Conservation (phyloP, 2,329 filamentous ascomycete species). For the Alternaria sp. region DNA sequence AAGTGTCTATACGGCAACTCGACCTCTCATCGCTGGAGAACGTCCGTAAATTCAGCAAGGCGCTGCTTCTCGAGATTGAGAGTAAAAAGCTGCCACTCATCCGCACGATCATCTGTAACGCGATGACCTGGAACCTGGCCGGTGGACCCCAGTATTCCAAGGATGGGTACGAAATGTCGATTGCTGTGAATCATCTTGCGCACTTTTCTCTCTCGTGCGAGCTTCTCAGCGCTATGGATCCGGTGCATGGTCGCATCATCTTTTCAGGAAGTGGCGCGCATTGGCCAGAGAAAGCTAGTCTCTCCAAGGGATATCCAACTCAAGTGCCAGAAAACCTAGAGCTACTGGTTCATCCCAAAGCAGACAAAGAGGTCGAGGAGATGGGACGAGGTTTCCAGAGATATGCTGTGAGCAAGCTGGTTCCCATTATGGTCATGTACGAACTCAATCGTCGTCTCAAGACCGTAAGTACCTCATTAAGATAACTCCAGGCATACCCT, state of each 20-base stretch:
- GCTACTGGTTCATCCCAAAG: slow-evolving; percentile 46
- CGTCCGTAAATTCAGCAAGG: slow-evolving; percentile 22
- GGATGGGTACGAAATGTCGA: slow-evolving; percentile 30
- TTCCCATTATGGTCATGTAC: slow-evolving; percentile 53
- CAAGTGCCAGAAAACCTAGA: slow-evolving; percentile 48
- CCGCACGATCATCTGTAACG: slow-evolving; percentile 36
- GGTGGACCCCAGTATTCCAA: slow-evolving; percentile 16
- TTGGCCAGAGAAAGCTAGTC: slow-evolving; percentile 47
- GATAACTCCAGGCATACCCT: neutral
- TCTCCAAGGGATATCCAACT: slow-evolving; percentile 50
- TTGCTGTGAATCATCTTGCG: slow-evolving; percentile 31
- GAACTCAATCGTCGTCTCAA: slow-evolving; percentile 51
- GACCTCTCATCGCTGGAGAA: slow-evolving; percentile 25
- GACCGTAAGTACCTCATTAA: slow-evolving; percentile 29
- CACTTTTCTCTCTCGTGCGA: slow-evolving; percentile 28
- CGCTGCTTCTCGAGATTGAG: slow-evolving; percentile 18
- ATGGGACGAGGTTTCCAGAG: slow-evolving; percentile 55
- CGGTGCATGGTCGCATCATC: slow-evolving; percentile 27
- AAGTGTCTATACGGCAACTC: slow-evolving; percentile 23
- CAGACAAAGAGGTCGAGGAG: slow-evolving; percentile 43
- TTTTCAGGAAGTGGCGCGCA: slow-evolving; percentile 47
- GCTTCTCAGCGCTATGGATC: slow-evolving; percentile 24
- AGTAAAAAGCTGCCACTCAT: slow-evolving; percentile 19
- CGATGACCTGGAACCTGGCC: slow-evolving; percentile 30
- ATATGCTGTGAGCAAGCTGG: slow-evolving; percentile 57